Conservation (phyloP, 2,329 filamentous ascomycete genomes). For the Aureobasidium sp. region DNA sequence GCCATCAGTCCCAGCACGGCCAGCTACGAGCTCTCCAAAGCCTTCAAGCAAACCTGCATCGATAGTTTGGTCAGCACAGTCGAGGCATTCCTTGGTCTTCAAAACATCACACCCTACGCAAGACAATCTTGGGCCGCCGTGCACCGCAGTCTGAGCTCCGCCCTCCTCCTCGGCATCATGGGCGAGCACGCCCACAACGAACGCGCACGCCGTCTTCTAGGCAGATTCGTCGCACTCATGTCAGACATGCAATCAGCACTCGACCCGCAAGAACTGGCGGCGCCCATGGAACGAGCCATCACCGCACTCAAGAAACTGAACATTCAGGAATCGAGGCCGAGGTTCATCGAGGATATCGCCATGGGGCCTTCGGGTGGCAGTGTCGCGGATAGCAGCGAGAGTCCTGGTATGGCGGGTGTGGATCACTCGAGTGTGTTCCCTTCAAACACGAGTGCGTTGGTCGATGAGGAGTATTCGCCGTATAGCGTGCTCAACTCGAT, state of each 20-base stretch:
- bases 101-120: slow-evolving; percentile 40
- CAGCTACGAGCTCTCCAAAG: slow-evolving; percentile 34
- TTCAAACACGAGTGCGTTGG: slow-evolving; percentile 15
- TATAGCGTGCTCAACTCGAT: slow-evolving; percentile 43
- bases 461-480: slow-evolving; percentile 36
- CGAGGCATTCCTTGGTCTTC: slow-evolving; percentile 52
- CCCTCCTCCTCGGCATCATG: slow-evolving; percentile 35
- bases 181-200: slow-evolving; percentile 38
- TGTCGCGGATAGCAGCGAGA: not conserved
- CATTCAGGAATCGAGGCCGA: slow-evolving; percentile 22
- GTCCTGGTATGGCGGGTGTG: slow-evolving; percentile 11
- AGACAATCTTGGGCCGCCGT: slow-evolving; percentile 36
- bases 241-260: slow-evolving; percentile 38
- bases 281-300: slow-evolving; percentile 39
- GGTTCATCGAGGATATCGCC: slow-evolving; percentile 17
- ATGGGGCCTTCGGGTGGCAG: slow-evolving; percentile 10
- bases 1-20: slow-evolving; percentile 46
- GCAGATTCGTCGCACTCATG: slow-evolving; percentile 38
- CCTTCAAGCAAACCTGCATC: slow-evolving; percentile 45
- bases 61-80: slow-evolving; percentile 47
- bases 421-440: slow-evolving; percentile 7
- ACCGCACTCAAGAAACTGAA: slow-evolving; percentile 36
- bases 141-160: slow-evolving; percentile 36
- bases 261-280: slow-evolving; percentile 39
- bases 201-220: slow-evolving; percentile 35